Evolutionary conservation across 2,329 filamentous ascomycete species (phyloP).

Genomic region (Diaporthe citriasiana): DNA sequence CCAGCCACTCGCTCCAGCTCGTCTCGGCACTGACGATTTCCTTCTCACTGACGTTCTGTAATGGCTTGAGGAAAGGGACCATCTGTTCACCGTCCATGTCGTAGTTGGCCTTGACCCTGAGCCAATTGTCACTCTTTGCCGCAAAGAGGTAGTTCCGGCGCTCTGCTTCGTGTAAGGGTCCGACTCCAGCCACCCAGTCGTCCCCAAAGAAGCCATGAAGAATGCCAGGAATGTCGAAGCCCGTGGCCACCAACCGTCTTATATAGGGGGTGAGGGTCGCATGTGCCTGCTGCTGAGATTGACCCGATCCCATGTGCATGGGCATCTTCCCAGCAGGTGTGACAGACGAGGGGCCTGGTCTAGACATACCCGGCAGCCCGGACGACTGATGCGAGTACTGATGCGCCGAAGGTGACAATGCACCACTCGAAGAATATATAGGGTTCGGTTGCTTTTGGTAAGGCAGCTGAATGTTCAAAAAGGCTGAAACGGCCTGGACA

Average conservation of each 20-base stretch:
- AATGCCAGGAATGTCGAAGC: conserved; percentile 88
- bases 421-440: conserved; percentile 56
- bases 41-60: conserved; percentile 81
- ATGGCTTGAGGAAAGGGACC: conserved; percentile 87
- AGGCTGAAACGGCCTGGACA: conserved; percentile 89
- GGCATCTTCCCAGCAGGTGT: conserved; percentile 30
- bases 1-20: conserved; percentile 94
- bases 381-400: conserved; percentile 51
- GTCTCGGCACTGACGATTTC: conserved; percentile 88
- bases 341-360: conserved; percentile 38
- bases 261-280: conserved; percentile 90
- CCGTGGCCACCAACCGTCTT: conserved; percentile 89
- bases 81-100: conserved; percentile 88
- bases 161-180: conserved; percentile 88
- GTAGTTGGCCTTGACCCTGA: conserved; percentile 89
- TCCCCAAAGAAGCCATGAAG: conserved; percentile 98
- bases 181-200: conserved; percentile 85
- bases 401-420: conserved; percentile 52
- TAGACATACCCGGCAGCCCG: conserved; percentile 48
- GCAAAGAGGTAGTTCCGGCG: conserved; percentile 95
- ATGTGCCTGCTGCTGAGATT: conserved; percentile 45
- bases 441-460: conserved; percentile 76
- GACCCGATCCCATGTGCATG: conserved; percentile 35
- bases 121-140: conserved; percentile 92
- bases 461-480: conserved; percentile 92